A percentile compares a stretch with the other conserved stretches of the same genome.
Conservation (phyloP, 2,329 filamentous ascomycete genomes). For the Lachnellula cervina region DNA sequence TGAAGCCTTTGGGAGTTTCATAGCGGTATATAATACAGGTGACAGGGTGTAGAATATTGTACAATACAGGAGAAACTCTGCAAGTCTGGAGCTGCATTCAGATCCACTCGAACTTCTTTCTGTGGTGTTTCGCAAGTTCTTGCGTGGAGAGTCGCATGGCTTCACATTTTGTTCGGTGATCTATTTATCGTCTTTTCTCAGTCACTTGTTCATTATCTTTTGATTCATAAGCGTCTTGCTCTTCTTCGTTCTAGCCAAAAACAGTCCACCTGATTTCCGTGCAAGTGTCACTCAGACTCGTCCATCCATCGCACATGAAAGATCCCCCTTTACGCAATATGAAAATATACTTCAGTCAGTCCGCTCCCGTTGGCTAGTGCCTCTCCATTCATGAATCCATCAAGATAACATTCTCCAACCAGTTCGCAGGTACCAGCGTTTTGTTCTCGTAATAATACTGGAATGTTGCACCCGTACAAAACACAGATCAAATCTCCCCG, state of each 20-base stretch:
- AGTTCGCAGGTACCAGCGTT: conserved; percentile 15
- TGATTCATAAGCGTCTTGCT: too few relatives aligned
- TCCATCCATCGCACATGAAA: too few relatives aligned
- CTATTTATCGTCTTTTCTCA: too few relatives aligned
- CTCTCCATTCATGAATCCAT: conserved; percentile 27
- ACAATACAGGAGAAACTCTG: conserved; percentile 13
- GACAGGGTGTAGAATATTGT: conserved; percentile 26
- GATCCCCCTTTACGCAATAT: background rate
- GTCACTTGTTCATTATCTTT: too few relatives aligned
- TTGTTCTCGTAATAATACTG: conserved; percentile 6
- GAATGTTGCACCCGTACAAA: conserved; percentile 8
- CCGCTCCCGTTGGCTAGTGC: background rate
- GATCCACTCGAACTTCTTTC: background rate
- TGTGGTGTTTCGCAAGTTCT: too few relatives aligned
- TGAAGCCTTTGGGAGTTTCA: conserved; percentile 31
- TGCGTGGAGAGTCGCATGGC: too few relatives aligned
- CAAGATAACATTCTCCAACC: conserved; percentile 26
- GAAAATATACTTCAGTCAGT: background rate
- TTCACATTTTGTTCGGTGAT: too few relatives aligned
- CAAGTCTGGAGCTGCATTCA: background rate
- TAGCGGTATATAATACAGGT: conserved; percentile 20
- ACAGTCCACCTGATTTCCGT: too few relatives aligned
- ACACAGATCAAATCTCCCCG: conserved; percentile 5
- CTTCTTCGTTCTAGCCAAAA: too few relatives aligned
- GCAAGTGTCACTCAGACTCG: too few relatives aligned